phyloP scores from a whole-genome alignment of 2,329 filamentous ascomycete genomes.

The Fusarium ambrosium region DNA sequence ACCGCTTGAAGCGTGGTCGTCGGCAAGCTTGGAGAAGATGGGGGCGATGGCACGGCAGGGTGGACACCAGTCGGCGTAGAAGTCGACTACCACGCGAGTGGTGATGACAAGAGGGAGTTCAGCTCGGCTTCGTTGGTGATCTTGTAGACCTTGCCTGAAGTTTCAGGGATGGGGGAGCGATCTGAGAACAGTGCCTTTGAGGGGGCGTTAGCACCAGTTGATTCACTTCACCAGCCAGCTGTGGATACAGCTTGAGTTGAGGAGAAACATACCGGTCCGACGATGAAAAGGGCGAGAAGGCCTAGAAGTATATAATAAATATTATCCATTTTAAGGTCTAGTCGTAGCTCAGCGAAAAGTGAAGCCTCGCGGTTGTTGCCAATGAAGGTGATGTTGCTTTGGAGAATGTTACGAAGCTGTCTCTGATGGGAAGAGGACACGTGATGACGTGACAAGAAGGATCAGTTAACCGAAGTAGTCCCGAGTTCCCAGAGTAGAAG shows the following conservation, averaged over 20 bases:
- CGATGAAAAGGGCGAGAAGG: slow-evolving; percentile 31
- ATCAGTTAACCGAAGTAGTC: background rate
- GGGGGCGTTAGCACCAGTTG: slow-evolving; percentile 7
- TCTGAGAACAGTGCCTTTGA: slow-evolving; percentile 34
- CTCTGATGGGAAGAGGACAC: background rate
- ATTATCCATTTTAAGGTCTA: slow-evolving; percentile 30
- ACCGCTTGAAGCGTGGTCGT: slow-evolving; percentile 53
- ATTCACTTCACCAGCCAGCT: background rate
- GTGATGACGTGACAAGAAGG: background rate
- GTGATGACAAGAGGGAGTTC: slow-evolving; percentile 51
- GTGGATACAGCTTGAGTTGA: background rate
- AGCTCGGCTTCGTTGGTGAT: slow-evolving; percentile 46
- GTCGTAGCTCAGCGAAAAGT: background rate
- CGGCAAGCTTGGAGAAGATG: slow-evolving; percentile 60
- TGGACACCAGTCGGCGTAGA: slow-evolving; percentile 90
- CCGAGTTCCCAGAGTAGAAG: background rate
- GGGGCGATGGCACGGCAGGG: slow-evolving; percentile 92
- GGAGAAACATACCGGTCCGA: slow-evolving; percentile 24
- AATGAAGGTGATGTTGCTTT: background rate
- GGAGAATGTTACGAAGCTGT: background rate
- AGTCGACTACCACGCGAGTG: slow-evolving; percentile 81
- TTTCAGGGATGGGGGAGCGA: slow-evolving; percentile 55
- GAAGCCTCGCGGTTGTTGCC: background rate
- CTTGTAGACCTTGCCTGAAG: slow-evolving; percentile 55
- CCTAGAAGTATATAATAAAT: slow-evolving; percentile 38